Evolutionary conservation across 495 filamentous ascomycete genomes (phyloP), one percentile per base, ranked within the genome.

Genomic region (Tuber indicum): DNA sequence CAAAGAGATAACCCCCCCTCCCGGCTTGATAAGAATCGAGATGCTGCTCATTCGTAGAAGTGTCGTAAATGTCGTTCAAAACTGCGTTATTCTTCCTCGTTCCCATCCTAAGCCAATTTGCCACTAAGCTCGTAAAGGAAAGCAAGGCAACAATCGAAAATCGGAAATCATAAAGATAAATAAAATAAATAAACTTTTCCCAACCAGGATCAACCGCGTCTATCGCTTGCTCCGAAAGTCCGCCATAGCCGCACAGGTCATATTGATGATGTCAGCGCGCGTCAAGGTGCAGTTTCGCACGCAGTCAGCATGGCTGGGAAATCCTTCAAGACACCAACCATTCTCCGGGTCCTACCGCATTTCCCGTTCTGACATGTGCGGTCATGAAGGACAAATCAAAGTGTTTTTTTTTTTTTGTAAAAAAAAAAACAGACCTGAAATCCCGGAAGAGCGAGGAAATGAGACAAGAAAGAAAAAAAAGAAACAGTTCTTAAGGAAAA

Each of bases 171-270:
- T 66, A 17, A 66, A 66, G 17, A 36, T 36, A 12, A 36, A 17
- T 3, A 62, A 78, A 45, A 74, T 26, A 74, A 47, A 80, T 74
- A 70, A 79, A 79, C 78, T 80, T 80, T 80, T 80, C 76, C 77
- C 73, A 80, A 76, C 78, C 78, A 73, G 70, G 74, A 39, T 77
- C 70, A 42, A 52, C 70, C 76, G 62, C 74, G 58, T 80, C 78
- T 80, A 80, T 80, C 74, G 74, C 74, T 74, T 80, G 74, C 74
- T 72, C 46, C 52, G 74, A 75, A 71, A 76, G 58, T 41, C 44
- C 66, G 71, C n/a, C 74, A 46, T 52, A 58, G 71, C 77, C 74
- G 78, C 70, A 80, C 62, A 77, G 47, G 76, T 21, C 62, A 77
- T 69, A 43, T 71, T 73, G 71, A 80, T 80, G 58, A 75, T 75